Base-by-base conservation (phyloP, 768 basidiomycete genomes). In the Kwoniella heveanensis region DNA sequence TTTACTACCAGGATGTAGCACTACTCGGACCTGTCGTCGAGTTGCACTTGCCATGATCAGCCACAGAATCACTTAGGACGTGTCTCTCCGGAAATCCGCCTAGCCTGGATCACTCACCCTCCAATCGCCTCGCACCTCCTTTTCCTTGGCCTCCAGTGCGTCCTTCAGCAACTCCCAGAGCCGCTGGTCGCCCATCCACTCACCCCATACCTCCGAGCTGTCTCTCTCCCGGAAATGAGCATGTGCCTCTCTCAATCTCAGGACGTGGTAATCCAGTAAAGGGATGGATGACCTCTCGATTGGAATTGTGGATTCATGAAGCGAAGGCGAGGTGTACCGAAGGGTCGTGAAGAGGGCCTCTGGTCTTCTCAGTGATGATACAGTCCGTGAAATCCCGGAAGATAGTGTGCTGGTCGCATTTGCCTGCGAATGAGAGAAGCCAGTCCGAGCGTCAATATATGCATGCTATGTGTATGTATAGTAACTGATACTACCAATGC, bases 311-410 rank as follows among this genome's bases (percentile, higher is more conserved):
- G 46, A 6, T 0, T 1, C 27, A 44, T n/a, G 7, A 12, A 46
- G 53, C 27, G 10, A 25, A 3, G 44, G 52, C 3, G 72, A 69
- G 22, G 71, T 73, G 53, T 62, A 77, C 17, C 76, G 62, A n/a
- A 72, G 46, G 8, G 76, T 77, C 8, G 76, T 73, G 51, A 77
- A 77, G 19, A 67, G 27, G 30, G 65, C 54, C 24, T 54, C 58
- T 26, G 66, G 57, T 13, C 13, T 32, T 13, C 13, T 32, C 7
- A 13, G 32, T 32, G 32, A 6, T n/a, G n/a, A n/a, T n/a, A n/a
- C n/a, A n/a, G n/a, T n/a, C n/a, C n/a, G n/a, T n/a, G n/a, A n/a
- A n/a, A n/a, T n/a, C n/a, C n/a, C n/a, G n/a, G n/a, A n/a, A n/a
- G n/a, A n/a, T n/a, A n/a, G n/a, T n/a, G n/a, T n/a, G n/a, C n/a